phyloP scores from a whole-genome alignment of 345 rosid genomes.

The Salix arbutifolia region DNA sequence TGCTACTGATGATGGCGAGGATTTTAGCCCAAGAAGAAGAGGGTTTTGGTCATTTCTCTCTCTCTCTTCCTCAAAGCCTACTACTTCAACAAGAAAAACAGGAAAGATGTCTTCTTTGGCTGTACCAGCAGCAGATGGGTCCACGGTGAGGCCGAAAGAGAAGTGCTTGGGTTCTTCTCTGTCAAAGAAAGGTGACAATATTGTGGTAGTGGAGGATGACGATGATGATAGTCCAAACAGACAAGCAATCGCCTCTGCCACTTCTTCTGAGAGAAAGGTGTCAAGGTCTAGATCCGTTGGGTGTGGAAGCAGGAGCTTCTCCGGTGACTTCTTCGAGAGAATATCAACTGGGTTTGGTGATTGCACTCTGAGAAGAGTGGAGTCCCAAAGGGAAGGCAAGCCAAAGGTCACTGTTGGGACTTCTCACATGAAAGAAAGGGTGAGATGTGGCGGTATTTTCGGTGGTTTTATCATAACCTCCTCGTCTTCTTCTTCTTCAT shows the following conservation, averaged over 20 bases:
- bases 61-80: conserved; percentile 46
- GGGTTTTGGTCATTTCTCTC: conserved; percentile 87
- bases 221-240: conserved; percentile 56
- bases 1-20: conserved; percentile 37
- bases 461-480: conserved; percentile 86
- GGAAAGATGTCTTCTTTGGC: conserved; percentile 24
- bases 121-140: conserved; percentile 8
- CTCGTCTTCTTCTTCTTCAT: conserved; percentile 62
- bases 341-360: conserved; percentile 97
- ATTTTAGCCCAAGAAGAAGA: conserved; percentile 57
- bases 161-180: conserved; percentile 38
- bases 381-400: conserved; percentile 90
- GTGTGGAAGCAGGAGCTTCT: conserved; percentile 96
- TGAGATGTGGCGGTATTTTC: conserved; percentile 87
- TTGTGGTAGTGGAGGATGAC: conserved; percentile 36
- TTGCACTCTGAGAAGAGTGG: conserved; percentile 88
- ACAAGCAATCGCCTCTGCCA: conserved; percentile 42
- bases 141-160: conserved; percentile 31
- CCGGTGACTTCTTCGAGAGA: conserved; percentile 95
- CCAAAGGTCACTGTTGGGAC: conserved; percentile 10
- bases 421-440: conserved; percentile 58
- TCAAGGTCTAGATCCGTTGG: conserved; percentile 99
- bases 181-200: conserved; percentile 38
- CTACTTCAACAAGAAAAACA: conserved; percentile 24
- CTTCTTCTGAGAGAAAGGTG: conserved; percentile 78